Conservation (phyloP, 257 asterid genomes). For the Jasminum sambac region DNA sequence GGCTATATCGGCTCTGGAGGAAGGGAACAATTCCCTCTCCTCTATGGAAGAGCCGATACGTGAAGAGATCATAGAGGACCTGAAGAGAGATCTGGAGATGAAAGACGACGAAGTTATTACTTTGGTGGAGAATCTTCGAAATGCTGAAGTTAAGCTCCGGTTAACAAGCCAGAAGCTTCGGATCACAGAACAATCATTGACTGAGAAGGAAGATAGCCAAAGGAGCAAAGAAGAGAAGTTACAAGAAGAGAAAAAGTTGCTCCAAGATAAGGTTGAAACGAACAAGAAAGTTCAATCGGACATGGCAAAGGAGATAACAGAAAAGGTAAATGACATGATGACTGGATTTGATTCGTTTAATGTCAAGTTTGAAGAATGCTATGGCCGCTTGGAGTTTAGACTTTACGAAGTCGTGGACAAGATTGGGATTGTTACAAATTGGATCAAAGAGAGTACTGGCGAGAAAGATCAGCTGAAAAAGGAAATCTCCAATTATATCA, state of each 20-base stretch:
- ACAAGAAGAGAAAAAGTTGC: conserved; percentile 44
- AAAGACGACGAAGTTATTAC: conserved; percentile 69
- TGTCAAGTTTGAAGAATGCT: conserved; percentile 85
- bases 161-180: conserved; percentile 80
- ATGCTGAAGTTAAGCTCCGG: conserved; percentile 74
- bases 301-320: conserved; percentile 39
- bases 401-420: conserved; percentile 60
- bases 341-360: conserved; percentile 62
- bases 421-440: conserved; percentile 47
- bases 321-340: conserved; percentile 43
- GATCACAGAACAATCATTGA: conserved; percentile 68
- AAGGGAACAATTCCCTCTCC: conserved; percentile 36
- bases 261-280: conserved; percentile 46
- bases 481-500: conserved; percentile 39
- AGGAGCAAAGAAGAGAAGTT: conserved; percentile 67
- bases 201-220: conserved; percentile 64
- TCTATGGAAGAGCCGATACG: conserved; percentile 52
- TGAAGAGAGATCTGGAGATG: conserved; percentile 76
- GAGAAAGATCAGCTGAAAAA: conserved; percentile 47
- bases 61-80: conserved; percentile 59
- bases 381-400: conserved; percentile 84
- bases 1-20: conserved; percentile 33
- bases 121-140: conserved; percentile 60
- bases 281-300: conserved; percentile 56
- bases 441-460: conserved; percentile 48